Base-by-base conservation (phyloP, 1,284 basidiomycete genomes). In the Volvariella volvacea region DNA sequence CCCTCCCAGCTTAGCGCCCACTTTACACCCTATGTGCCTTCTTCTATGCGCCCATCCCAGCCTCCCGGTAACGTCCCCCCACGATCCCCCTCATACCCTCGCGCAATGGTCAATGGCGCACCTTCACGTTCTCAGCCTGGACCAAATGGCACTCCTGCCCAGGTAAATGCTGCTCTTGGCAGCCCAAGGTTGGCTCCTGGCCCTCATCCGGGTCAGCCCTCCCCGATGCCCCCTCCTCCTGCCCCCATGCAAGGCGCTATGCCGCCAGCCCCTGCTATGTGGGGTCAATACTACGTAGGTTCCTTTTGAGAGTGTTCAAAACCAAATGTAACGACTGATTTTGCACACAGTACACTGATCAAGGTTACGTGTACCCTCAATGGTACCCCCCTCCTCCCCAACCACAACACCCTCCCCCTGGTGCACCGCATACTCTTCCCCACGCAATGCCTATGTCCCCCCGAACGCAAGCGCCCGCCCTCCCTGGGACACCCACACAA, bases 401-500 rank as follows among this genome's bases (percentile, higher is more conserved):
- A 30, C 53, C 64, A 12, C 73, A 64, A 36, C 64, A 61, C 30
- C 64, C 56, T 43, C 60, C 56, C 40, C 50, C 46, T 42, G 70
- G 66, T 39, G 62, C 64, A 14, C 68, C 53, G 30, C 58, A 61
- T 20, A 68, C 68, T 37, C 66, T 66, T n/a, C 63, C 68, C 1
- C 59, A 64, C 48, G 55, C 59, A 22, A 67, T 72, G 62, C 63
- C 66, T 3, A 75, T 85, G 67, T 86, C 83, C 8, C 84, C 83
- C 17, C 76, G 80, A 49, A 78, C 74, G 55, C 71, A 67, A 28
- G 76, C 78, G 14, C 66, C 74, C 4, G 67, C 63, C 33, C 63
- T 85, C 2, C 80, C 82, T 19, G 77, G 76, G 25, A 86, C 84
- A 1, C 84, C 83, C 7, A 83, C 80, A 0, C 65, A 76, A 38